These are phyloP conservation scores for Fusarium tanahbumbuense DNA, from an alignment of 2,329 filamentous ascomycete species.

Conservation along the genomic window DNA sequence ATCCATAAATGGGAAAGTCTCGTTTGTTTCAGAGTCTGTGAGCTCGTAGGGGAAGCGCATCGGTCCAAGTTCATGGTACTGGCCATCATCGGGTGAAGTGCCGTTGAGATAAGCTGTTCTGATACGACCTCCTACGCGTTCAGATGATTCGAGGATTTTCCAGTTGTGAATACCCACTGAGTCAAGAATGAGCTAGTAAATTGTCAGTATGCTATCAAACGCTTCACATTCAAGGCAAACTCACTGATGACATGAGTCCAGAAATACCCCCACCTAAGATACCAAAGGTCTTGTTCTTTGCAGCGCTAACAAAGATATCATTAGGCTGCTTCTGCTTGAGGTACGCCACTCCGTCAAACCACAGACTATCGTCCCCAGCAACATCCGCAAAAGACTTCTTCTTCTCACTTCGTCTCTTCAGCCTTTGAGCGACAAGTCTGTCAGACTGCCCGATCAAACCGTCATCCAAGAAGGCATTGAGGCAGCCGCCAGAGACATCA, in stretches of 20 bases:
- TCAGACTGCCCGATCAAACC: constrained; percentile 37
- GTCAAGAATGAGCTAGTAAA: constrained; percentile 51
- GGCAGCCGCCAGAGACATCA: constrained; percentile 23
- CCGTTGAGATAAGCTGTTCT: constrained; percentile 57
- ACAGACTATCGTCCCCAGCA: neutral
- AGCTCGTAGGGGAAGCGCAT: constrained; percentile 72
- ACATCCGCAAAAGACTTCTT: constrained; percentile 18
- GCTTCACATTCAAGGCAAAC: fast-evolving
- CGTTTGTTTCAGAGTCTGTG: constrained; percentile 62
- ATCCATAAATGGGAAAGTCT: constrained; percentile 69
- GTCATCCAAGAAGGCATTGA: constrained; percentile 38
- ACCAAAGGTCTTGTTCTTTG: constrained; percentile 41
- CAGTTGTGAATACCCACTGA: constrained; percentile 58
- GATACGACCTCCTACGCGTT: constrained; percentile 57
- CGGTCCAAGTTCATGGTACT: constrained; percentile 65
- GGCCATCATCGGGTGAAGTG: constrained; percentile 42
- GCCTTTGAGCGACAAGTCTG: neutral
- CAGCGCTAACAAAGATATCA: constrained; percentile 34
- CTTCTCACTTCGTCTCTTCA: neutral
- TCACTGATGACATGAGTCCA: constrained; percentile 25
- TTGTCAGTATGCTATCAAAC: fast-evolving
- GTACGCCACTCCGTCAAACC: constrained; percentile 46
- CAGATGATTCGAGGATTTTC: constrained; percentile 58
- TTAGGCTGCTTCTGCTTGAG: constrained; percentile 43
- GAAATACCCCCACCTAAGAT: constrained; percentile 56